Evolutionary conservation across 192 early-diverging fungal genomes (phyloP).

Genomic region (Oehlia diaphana): DNA sequence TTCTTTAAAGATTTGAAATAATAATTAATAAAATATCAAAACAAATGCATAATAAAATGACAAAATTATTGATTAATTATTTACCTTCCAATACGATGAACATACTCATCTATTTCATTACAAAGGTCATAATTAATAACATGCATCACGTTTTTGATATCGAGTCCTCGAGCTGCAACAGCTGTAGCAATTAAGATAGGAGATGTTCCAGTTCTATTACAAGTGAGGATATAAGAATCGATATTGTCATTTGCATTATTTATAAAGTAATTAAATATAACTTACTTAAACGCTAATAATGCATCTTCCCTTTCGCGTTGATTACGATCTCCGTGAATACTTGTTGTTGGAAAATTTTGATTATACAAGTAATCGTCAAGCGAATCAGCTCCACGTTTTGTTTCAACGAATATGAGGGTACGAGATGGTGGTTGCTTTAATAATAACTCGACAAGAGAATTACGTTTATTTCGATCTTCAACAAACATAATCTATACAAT

Average conservation of each 20-base stretch:
- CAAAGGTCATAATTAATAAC: constrained; percentile 87
- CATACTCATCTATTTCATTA: constrained; percentile 81
- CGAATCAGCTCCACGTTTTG: constrained; percentile 76
- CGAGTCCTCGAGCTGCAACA: constrained; percentile 86
- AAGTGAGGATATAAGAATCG: neutral
- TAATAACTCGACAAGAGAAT: constrained; percentile 53
- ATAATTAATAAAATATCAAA: too few relatives aligned
- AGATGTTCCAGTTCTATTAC: constrained; percentile 39
- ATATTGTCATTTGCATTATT: neutral
- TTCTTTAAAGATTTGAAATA: constrained; percentile 33
- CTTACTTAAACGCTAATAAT: constrained; percentile 65
- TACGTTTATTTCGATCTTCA: constrained; percentile 62
- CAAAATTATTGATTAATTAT: too few relatives aligned
- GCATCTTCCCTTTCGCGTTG: constrained; percentile 80
- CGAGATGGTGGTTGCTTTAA: constrained; percentile 52
- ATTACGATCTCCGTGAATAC: constrained; percentile 84
- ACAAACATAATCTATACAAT: constrained; percentile 56
- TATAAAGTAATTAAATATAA: neutral
- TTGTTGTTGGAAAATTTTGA: constrained; percentile 73
- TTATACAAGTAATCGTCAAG: constrained; percentile 69
- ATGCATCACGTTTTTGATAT: constrained; percentile 85
- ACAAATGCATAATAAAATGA: too few relatives aligned
- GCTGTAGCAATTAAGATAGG: constrained; percentile 87
- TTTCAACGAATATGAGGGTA: constrained; percentile 83
- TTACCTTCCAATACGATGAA: constrained; percentile 79